These are phyloP conservation scores for Blastobotrys serpentis DNA, from an alignment of 1,139 yeast genomes.

Conservation along the genomic window DNA sequence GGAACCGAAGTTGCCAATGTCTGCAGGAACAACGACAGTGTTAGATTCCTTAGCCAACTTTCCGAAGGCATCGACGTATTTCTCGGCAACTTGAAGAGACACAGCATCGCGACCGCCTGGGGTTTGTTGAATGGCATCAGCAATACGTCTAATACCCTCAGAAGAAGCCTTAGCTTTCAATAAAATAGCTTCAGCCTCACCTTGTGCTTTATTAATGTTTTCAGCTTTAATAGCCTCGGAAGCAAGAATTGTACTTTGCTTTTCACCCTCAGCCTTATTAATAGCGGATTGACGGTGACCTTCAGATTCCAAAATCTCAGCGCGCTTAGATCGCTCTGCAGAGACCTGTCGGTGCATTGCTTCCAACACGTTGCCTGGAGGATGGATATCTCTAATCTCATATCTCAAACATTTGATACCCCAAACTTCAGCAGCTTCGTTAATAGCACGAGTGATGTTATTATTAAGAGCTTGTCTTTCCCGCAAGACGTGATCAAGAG, in stretches of 20 bases:
- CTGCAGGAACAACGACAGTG: constrained; percentile 74
- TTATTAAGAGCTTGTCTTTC: constrained; percentile 72
- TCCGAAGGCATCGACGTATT: constrained; percentile 78
- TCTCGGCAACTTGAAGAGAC: constrained; percentile 75
- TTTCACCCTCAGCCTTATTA: constrained; percentile 81
- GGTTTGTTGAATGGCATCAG: constrained; percentile 63
- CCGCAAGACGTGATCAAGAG: constrained; percentile 72
- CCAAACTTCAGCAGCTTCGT: constrained; percentile 85
- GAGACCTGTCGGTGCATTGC: constrained; percentile 91
- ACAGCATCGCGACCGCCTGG: constrained; percentile 78
- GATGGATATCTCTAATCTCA: constrained; percentile 86
- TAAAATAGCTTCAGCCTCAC: constrained; percentile 67
- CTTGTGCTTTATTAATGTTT: constrained; percentile 62
- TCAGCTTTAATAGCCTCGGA: constrained; percentile 68
- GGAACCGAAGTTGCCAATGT: constrained; percentile 69
- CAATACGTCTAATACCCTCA: constrained; percentile 61
- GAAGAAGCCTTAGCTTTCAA: constrained; percentile 77
- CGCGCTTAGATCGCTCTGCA: constrained; percentile 82
- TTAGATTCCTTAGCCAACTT: constrained; percentile 80
- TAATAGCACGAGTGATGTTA: constrained; percentile 74
- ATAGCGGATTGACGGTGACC: constrained; percentile 77
- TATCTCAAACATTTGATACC: constrained; percentile 82
- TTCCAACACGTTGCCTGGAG: constrained; percentile 81
- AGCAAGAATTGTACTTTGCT: constrained; percentile 63
- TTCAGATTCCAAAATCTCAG: constrained; percentile 82